These are phyloP conservation scores for Nidula microcarpa DNA, from an alignment of 768 basidiomycete genomes.

Conservation along the genomic window DNA sequence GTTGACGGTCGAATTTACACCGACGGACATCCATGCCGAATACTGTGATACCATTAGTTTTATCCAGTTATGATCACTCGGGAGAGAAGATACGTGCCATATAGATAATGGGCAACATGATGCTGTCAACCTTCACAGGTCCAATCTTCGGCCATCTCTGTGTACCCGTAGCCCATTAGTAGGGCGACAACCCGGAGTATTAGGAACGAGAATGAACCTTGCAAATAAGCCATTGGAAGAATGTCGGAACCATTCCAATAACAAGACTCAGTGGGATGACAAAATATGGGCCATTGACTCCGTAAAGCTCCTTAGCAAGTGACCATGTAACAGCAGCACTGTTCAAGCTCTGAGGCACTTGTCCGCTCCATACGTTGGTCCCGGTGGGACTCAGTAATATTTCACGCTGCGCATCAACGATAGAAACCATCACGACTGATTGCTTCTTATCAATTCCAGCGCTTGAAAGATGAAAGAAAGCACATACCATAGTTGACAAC, in stretches of 20 bases:
- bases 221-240: constrained; percentile 50
- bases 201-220: constrained; percentile 29
- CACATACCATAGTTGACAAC: constrained; percentile 32
- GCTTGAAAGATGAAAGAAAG: background rate
- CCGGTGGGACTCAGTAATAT: constrained; percentile 48
- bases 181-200: background rate
- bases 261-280: constrained; percentile 51
- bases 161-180: background rate
- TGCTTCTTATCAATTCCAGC: background rate
- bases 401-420: constrained; percentile 51
- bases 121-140: constrained; percentile 40
- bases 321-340: constrained; percentile 64
- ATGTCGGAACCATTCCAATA: constrained; percentile 50
- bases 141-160: constrained; percentile 56
- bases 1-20: constrained; percentile 50
- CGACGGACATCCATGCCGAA: constrained; percentile 42
- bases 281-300: constrained; percentile 50
- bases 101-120: constrained; percentile 57
- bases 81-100: no score
- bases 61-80: no score
- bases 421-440: constrained; percentile 54
- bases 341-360: constrained; percentile 48
- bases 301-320: constrained; percentile 55
- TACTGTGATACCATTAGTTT: constrained; percentile 16
- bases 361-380: constrained; percentile 62